These are phyloP conservation scores for Boletus barrowsii DNA, from an alignment of 768 basidiomycete species.

Conservation along the genomic window DNA sequence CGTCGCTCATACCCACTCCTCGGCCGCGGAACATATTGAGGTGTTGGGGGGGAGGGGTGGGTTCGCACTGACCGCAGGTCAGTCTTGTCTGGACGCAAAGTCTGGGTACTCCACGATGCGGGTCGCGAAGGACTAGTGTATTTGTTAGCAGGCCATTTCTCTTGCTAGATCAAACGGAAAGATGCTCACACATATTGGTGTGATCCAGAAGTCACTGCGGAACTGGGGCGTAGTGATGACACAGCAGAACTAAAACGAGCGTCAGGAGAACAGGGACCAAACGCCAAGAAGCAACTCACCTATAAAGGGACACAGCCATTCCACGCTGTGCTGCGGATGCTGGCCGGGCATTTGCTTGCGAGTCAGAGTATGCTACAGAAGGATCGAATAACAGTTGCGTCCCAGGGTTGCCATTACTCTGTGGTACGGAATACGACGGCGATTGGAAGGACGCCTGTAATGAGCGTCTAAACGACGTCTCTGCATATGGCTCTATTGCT, in stretches of 20 bases:
- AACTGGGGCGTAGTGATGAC: conserved; percentile 37
- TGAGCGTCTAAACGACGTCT: conserved; percentile 21
- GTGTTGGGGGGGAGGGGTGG: background rate
- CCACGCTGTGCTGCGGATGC: conserved; percentile 8
- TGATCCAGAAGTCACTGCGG: conserved; percentile 4
- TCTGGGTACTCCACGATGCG: background rate
- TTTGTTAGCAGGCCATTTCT: conserved; percentile 2
- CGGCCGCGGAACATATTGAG: background rate
- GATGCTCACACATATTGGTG: conserved; percentile 23
- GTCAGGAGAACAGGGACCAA: conserved; percentile 3
- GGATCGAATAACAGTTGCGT: conserved; percentile 41
- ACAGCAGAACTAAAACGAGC: conserved; percentile 46
- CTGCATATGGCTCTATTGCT: conserved; percentile 3
- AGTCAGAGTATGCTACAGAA: conserved; percentile 43
- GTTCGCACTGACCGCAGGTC: background rate
- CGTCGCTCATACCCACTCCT: conserved; percentile 10
- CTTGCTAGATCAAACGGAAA: background rate
- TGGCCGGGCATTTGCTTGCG: conserved; percentile 7
- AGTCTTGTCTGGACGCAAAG: conserved; percentile 1
- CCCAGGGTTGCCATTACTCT: conserved; percentile 1
- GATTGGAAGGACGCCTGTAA: conserved; percentile 11
- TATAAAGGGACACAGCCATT: conserved; percentile 51
- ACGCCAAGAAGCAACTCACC: conserved; percentile 34
- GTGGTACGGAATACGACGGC: background rate
- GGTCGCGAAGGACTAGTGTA: conserved; percentile 11